A percentile compares a stretch with the other conserved stretches of the same genome.
phyloP scores from a whole-genome alignment of 106 monocot species.

The Cymbidium sinense region DNA sequence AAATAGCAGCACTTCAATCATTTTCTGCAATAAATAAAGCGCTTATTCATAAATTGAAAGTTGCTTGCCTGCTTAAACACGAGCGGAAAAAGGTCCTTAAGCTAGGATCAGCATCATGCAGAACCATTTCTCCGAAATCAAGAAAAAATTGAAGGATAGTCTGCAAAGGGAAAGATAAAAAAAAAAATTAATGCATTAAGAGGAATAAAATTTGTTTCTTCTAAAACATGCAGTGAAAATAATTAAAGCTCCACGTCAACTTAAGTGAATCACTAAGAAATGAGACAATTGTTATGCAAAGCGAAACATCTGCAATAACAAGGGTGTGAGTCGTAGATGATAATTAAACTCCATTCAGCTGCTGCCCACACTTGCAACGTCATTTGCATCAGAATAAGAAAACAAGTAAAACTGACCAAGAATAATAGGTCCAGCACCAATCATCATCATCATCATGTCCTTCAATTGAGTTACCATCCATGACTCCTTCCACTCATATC shows the following conservation, averaged over 20 bases:
- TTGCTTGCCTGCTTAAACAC: conserved; percentile 79
- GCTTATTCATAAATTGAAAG: background rate
- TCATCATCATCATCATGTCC: too few species aligned
- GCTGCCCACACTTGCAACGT: background rate
- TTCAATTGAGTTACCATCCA: too few species aligned
- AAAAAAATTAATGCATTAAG: background rate
- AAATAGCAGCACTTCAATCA: background rate
- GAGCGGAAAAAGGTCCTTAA: conserved; percentile 75
- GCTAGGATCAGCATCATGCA: conserved; percentile 90
- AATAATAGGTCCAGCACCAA: too few species aligned
- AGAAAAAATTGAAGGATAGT: conserved; percentile 90
- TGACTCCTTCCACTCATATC: too few species aligned
- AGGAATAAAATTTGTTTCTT: background rate
- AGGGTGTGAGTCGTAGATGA: background rate
- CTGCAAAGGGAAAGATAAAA: conserved; percentile 32
- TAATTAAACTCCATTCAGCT: background rate
- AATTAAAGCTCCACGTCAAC: background rate
- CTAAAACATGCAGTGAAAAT: background rate
- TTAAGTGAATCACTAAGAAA: background rate
- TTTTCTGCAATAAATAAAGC: background rate
- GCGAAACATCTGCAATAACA: background rate
- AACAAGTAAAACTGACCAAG: background rate
- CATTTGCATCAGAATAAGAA: background rate
- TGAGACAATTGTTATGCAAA: background rate
- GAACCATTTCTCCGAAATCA: conserved; percentile 91